Base-by-base conservation (phyloP, 2,329 filamentous ascomycete species). In the Colletotrichum tanaceti region DNA sequence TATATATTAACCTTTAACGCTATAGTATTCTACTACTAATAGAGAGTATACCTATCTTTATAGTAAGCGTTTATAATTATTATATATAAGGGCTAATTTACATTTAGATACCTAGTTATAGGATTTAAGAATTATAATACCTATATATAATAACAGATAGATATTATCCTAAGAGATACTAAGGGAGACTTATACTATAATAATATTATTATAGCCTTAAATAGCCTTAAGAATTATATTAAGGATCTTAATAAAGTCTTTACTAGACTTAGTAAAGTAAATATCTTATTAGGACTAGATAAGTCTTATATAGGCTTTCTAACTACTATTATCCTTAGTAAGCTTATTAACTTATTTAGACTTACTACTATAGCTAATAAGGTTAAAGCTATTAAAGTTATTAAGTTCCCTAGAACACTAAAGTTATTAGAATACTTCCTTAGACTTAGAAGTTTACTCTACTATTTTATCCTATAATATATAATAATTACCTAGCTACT, bases 281-380 rank as follows among this genome's bases (percentile, higher is more conserved):
- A 28, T 2, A 28, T 28, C 28, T 28, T 1, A 5, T 28, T 28
- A 28, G 5, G 28, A 5, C 28, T 1, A 1, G 78, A 28, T 28
- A 28, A 28, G 7, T 28, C 28, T 5, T 41, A 41, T 6, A 5
- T 41, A 41, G 4, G 13, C 2, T 49, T 49, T 10, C 46, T 41
- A 41, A 41, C n/a, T 14, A 16, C 16, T 16, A 16, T 13, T 49
- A 24, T 49, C 3, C 7, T 49, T 5, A 7, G 5, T 1, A 49
- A 49, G 1, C 1, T 49, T 7, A 13, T 49, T 7, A 9, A 49
- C 46, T 49, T 10, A 2, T 49, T 49, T 49, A 49, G 46, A 7
- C 20, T 49, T 5, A 49, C 3, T 22, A 49, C 22, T 1, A 22
- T 6, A 16, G 7, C 13, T 4, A 49, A 24, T 3, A 49, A 49